Evolutionary conservation across 1,284 basidiomycete species (phyloP), one percentile per base, ranked within the genome.

Genomic region (Serendipita sp.): DNA sequence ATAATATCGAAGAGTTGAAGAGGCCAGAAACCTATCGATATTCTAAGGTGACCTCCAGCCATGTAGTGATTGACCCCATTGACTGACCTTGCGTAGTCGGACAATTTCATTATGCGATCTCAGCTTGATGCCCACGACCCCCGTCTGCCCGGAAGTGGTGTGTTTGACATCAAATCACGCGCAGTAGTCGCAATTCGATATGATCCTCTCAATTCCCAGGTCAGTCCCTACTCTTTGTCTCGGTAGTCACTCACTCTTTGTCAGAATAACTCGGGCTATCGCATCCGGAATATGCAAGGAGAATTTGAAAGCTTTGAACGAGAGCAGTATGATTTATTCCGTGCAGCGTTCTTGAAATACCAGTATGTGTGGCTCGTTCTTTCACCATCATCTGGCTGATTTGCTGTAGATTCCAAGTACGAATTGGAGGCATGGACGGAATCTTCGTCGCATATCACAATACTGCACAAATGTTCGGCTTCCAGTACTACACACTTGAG

Each of bases 401-500:
- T 35, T 44, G 2, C 22, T 55, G 13, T 65, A 91, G 89, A 68
- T 91, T 98, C 77, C 95, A 99, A 79, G 94, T 83, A 0, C 85
- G 95, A 3, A 98, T 99, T 66, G 95, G 95, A 1, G 84, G 88
- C 70, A 99, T 99, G 95, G 94, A 98, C 70, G 95, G 95, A 13
- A 88, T 96, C 30, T 84, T 99, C 68, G 83, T 97, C 34, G 91
- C 93, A 6, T 97, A 96, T 71, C 95, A 99, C 73, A 97, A 95
- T 67, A 96, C 92, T 0, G 81, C 82, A 5, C 80, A 82, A 13
- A 82, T 95, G 63, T 95, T 94, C 70, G 95, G 95, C 0, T 98
- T 98, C 77, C 92, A 98, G 73, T 99, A 99, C 71, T 75, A 97
- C 38, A 80, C 91, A 0, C 75, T 95, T 60, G 77, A 83, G 63